Conservation (phyloP, 129 eudicot genomes). For the sunflower (Helianthus annuus) region DNA sequence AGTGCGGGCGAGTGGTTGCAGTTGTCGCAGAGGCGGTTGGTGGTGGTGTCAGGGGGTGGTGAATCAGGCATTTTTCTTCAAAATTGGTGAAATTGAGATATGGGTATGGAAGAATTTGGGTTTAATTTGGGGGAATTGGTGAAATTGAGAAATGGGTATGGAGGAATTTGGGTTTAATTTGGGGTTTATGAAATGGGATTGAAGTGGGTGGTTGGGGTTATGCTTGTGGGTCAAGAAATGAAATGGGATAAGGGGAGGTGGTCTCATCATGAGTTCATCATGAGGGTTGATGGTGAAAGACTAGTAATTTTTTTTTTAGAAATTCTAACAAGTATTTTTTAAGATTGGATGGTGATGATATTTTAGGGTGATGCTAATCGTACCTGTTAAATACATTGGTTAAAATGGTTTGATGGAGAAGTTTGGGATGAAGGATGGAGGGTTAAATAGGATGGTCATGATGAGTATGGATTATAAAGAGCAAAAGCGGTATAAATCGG, state of each 20-base stretch:
- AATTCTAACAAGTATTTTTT: too few species aligned
- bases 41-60: background rate
- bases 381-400: too few species aligned
- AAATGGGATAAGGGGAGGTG: background rate
- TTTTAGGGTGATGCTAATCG: too few species aligned
- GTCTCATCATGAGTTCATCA: slow-evolving; percentile 27
- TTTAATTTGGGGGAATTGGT: too few species aligned
- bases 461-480: too few species aligned
- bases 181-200: background rate
- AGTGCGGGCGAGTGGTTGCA: slow-evolving; percentile 60
- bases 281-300: background rate
- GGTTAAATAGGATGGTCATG: too few species aligned
- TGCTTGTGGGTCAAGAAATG: slow-evolving; percentile 32
- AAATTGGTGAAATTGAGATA: background rate
- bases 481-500: too few species aligned
- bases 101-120: background rate
- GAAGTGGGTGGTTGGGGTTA: slow-evolving; percentile 24
- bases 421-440: too few species aligned
- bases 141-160: background rate
- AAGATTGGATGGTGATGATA: too few species aligned
- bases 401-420: too few species aligned
- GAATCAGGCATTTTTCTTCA: slow-evolving; percentile 13
- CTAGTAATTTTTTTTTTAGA: background rate
- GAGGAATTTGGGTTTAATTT: background rate
- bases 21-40: slow-evolving; percentile 62